These are phyloP conservation scores for Cucumis hystrix DNA, from an alignment of 306 rosid genomes.

Conservation along the genomic window DNA sequence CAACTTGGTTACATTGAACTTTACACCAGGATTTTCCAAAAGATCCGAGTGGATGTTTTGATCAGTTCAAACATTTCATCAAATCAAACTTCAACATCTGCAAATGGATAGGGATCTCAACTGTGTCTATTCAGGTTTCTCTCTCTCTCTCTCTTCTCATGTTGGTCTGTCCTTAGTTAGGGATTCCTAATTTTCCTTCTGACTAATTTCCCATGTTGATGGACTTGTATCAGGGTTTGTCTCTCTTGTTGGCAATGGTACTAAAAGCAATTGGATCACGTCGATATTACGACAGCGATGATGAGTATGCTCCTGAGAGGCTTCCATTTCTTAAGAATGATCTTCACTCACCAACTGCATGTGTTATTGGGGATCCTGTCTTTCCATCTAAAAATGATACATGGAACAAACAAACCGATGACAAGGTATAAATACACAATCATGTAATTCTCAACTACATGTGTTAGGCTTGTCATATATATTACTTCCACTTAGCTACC, in stretches of 20 bases:
- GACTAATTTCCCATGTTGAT: background rate
- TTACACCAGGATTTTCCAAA: slow-evolving; percentile 58
- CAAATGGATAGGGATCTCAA: slow-evolving; percentile 58
- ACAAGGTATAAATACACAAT: slow-evolving; percentile 26
- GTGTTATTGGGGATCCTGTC: slow-evolving; percentile 45
- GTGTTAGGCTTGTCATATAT: background rate
- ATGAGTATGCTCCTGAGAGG: slow-evolving; percentile 48
- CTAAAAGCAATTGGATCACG: slow-evolving; percentile 71
- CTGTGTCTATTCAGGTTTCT: slow-evolving; percentile 52
- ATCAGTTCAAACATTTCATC: slow-evolving; percentile 49
- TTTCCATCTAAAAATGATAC: slow-evolving; percentile 32
- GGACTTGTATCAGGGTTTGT: slow-evolving; percentile 36
- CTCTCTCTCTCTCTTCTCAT: slow-evolving; percentile 6
- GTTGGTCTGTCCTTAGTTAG: background rate
- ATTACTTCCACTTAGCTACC: background rate
- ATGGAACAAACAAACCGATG: slow-evolving; percentile 28
- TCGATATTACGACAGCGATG: slow-evolving; percentile 61
- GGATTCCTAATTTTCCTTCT: background rate
- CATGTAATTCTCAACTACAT: background rate
- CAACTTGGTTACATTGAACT: background rate
- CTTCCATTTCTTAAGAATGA: slow-evolving; percentile 57
- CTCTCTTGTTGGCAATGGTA: slow-evolving; percentile 59
- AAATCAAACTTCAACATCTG: slow-evolving; percentile 50
- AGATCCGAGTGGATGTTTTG: slow-evolving; percentile 59
- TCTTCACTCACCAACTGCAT: slow-evolving; percentile 27